A percentile compares a stretch with the other conserved stretches of the same genome.
Evolutionary conservation across 129 eudicot species (phyloP).

Genomic region (Tagetes patula): DNA sequence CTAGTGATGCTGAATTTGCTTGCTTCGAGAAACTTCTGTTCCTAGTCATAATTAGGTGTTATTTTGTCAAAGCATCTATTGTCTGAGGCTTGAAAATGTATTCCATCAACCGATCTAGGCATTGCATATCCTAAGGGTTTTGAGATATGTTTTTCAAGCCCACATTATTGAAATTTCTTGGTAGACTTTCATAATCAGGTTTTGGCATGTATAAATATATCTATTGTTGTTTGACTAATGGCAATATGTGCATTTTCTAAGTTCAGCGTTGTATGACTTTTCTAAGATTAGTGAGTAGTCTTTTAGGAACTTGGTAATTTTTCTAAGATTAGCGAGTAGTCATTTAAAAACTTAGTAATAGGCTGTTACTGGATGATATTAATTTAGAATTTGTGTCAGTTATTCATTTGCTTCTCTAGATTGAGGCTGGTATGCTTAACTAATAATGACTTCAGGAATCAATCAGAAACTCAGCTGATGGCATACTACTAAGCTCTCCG

Average conservation of each 20-base stretch:
- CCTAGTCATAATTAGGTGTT: not conserved
- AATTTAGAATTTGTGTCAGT: slow-evolving; percentile 8
- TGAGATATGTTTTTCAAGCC: slow-evolving; percentile 7
- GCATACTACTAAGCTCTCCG: slow-evolving; percentile 66
- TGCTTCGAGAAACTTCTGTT: not conserved
- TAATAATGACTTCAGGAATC: slow-evolving; percentile 65
- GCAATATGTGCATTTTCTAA: not conserved
- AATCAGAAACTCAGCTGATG: slow-evolving; percentile 85
- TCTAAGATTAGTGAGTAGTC: not conserved
- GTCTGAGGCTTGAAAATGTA: not conserved
- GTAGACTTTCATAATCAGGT: not conserved
- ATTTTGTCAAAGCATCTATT: not conserved
- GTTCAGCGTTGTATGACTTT: not conserved
- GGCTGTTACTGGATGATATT: slow-evolving; percentile 16
- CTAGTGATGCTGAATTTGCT: not conserved
- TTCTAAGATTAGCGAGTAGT: not conserved
- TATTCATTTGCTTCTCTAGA: slow-evolving; percentile 12
- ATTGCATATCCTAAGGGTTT: not conserved
- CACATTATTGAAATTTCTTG: not conserved
- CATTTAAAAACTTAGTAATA: not conserved
- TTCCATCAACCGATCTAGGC: not conserved
- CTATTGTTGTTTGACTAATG: not conserved
- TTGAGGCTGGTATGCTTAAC: slow-evolving; percentile 16
- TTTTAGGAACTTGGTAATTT: not conserved
- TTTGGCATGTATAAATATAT: slow-evolving; percentile 3